Base-by-base conservation (phyloP, 305 asterid species). In the Withania somnifera region DNA sequence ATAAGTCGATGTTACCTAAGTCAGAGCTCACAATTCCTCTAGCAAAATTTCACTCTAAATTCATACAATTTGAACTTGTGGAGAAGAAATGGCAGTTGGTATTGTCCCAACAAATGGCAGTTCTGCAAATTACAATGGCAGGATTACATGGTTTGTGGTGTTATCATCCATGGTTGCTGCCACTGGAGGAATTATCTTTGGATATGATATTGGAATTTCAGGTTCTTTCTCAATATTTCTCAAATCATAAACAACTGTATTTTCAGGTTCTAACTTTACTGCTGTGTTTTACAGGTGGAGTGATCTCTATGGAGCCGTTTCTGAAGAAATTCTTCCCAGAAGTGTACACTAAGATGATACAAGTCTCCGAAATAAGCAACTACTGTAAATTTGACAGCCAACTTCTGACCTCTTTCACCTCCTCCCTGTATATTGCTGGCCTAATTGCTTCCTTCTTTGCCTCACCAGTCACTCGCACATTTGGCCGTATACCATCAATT, bases 381-480 rank as follows among this genome's bases (percentile, higher is more conserved):
- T 94, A 92, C 87, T 94, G 97, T 90, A 88, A 87, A 88, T 94
- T 88, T 63, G 93, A 93, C 88, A 93, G 94, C 85, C 97, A 92
- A 79, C 42, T 94, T 19, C 83, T 94, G 67, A 94, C 98, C 1
- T 58, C 88, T 3, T 94, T 94, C 91, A 91, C 98, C 3, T 91
- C 97, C 50, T 94, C 96, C 1, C 86, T 92, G 17, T 90, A 92
- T 69, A 53, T 91, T n/a, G 93, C 97, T 24, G 98, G 95, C 13
- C 87, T 91, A 0, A 32, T 91, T 36, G 89, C 98, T n/a, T 84
- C 98, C 6, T 87, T 92, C 79, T 83, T 90, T 4, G 98, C 98
- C 3, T 92, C 97, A 3, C 34, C 83, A 8, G 85, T 93, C 11
- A 92, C 97, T 22, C 76, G 86, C 28, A 86, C 83, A 17, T 88